Conservation (phyloP, 1,139 yeast genomes). For the Geotrichum klebahnii region DNA sequence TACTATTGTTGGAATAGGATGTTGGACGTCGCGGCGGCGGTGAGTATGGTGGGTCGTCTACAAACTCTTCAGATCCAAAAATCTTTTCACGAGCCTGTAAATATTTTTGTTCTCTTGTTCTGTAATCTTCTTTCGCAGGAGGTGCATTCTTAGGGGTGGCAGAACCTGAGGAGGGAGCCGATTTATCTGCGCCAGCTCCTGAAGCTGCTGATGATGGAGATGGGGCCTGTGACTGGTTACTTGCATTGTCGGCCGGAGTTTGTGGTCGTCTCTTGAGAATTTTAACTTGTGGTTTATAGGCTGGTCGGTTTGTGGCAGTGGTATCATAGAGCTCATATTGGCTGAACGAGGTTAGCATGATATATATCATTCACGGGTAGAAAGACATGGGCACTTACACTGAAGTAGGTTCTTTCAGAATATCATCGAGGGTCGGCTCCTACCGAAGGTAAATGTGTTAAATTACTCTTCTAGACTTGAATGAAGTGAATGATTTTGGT, state of each 20-base stretch:
- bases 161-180: constrained; percentile 8
- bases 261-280: constrained; percentile 21
- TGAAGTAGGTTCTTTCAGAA: constrained; percentile 15
- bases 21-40: too few relatives aligned
- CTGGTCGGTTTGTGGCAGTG: constrained; percentile 13
- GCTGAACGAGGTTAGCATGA: background rate
- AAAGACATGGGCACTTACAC: constrained; percentile 10
- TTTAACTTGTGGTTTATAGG: constrained; percentile 18
- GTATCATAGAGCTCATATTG: constrained; percentile 20
- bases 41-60: too few relatives aligned
- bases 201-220: constrained; percentile 2
- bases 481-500: background rate
- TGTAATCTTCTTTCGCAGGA: constrained; percentile 20
- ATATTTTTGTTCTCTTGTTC: constrained; percentile 19
- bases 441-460: background rate
- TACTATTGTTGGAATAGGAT: background rate
- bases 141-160: constrained; percentile 11
- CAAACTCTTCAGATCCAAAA: constrained; percentile 21
- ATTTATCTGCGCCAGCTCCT: background rate
- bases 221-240: background rate
- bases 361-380: background rate
- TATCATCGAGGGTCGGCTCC: constrained; percentile 20
- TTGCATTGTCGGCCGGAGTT: background rate
- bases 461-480: background rate
- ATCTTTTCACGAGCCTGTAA: constrained; percentile 22